Evolutionary conservation across 1,284 basidiomycete genomes (phyloP), one percentile per base, ranked within the genome.

Genomic region (Ganoderma sinense): DNA sequence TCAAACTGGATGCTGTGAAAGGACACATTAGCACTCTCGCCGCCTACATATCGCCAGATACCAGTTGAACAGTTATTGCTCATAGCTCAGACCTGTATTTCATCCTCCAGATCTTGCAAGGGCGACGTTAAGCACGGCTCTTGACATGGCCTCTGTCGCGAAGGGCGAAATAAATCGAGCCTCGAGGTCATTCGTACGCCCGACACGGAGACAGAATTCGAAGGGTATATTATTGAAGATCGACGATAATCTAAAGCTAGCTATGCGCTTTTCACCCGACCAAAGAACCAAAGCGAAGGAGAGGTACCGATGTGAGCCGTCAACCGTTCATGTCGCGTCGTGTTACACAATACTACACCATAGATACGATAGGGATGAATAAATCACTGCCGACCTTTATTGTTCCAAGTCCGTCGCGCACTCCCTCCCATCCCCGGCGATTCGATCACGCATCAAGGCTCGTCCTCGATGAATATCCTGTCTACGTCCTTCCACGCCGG

Each of bases 401-500:
- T 40, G 43, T 36, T 65, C 69, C 62, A 48, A 29, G 51, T 31
- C 53, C 53, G 14, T 55, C 53, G 18, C 23, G 1, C n/a, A n/a
- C n/a, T 43, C 11, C 29, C 33, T 31, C 45, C 10, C 39, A n/a
- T 7, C n/a, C 43, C 26, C 29, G 10, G 13, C 13, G n/a, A n/a
- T n/a, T n/a, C n/a, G n/a, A n/a, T n/a, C n/a, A n/a, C n/a, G n/a
- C n/a, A 14, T 77, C 71, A 83, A 26, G 78, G 78, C 61, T 80
- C 72, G 62, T 89, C 88, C 29, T 94, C 89, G 66, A 95, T 90
- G 82, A 97, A 97, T 74, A 97, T 96, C 56, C 84, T 80, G 53
- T 95, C 93, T 5, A 97, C 93, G 29, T 86, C 87, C 67, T 84
- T 86, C 94, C 94, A 97, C 62, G 75, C 20, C 71, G 76, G 43